Base-by-base conservation (phyloP, 1,284 basidiomycete genomes). In the Grifola frondosa region DNA sequence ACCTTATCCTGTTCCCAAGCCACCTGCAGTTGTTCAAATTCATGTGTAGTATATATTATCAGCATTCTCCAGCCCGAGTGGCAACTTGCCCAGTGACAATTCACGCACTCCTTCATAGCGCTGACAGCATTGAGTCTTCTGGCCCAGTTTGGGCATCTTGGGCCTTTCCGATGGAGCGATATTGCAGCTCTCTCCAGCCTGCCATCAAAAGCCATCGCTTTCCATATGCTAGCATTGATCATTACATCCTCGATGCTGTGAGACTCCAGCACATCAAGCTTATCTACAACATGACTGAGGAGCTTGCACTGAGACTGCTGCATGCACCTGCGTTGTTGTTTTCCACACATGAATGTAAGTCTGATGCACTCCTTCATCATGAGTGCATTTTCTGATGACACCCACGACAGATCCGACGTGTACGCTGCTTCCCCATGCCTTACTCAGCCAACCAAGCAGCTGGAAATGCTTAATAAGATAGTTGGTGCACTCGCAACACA, bases 121-220 rank as follows among this genome's bases (percentile, higher is more conserved):
- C 60, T 1, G 56, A 65, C 30, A 52, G 60, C 40, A 66, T 72
- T 12, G 33, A 44, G 0, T 37, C 42, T 5, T 53, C 59, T 28
- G 68, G 69, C 3, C 70, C 69, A 1, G 54, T 62, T 0, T 72
- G 69, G 69, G 43, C 57, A 0, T 57, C 56, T 3, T 73, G 70
- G 71, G 60, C 66, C 4, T 73, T 68, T 44, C 60, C 50, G 4
- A 65, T 69, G 57, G 70, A 73, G 42, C 54, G 66, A 0, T 71
- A 54, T 34, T 71, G 68, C 50, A 65, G 65, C 0, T 22, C 33
- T 13, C 35, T 69, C 54, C 60, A 54, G 11, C 56, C 52, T 6
- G 50, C 53, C 3, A 54, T 62, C 15, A 32, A 30, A 5, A 63
- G 53, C 34, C 54, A 54, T 1, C 46, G 47, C 0, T 52, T 47